Evolutionary conservation across 345 rosid genomes (phyloP).

Genomic region (Gossypium rotundifolium): DNA sequence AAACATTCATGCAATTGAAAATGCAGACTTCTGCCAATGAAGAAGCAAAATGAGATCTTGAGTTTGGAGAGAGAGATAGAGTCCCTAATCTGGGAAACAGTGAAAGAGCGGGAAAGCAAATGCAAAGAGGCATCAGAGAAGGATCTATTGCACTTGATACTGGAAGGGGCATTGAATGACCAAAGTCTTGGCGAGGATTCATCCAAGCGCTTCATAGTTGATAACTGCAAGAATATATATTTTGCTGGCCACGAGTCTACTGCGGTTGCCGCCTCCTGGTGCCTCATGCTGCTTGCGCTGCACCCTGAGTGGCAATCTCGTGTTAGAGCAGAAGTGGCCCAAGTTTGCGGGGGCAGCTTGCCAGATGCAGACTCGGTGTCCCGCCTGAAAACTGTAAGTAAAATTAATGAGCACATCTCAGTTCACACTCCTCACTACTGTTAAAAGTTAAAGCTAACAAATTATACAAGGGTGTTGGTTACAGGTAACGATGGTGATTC

Average conservation of each 20-base stretch:
- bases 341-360: conserved; percentile 29
- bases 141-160: conserved; percentile 59
- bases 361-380: conserved; percentile 45
- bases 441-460: not conserved
- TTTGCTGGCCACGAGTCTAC: conserved; percentile 67
- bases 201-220: conserved; percentile 56
- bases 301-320: conserved; percentile 72
- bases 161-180: conserved; percentile 52
- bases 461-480: not conserved
- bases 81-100: conserved; percentile 65
- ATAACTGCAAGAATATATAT: conserved; percentile 33
- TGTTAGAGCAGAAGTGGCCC: conserved; percentile 40
- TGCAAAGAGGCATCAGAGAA: conserved; percentile 30
- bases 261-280: conserved; percentile 76
- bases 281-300: conserved; percentile 73
- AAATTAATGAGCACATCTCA: no score
- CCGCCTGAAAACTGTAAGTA: conserved; percentile 45
- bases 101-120: conserved; percentile 43
- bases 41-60: conserved; percentile 29
- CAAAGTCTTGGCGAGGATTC: conserved; percentile 32
- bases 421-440: no score
- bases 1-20: not conserved
- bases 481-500: conserved; percentile 59
- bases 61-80: conserved; percentile 57
- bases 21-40: conserved; percentile 32